phyloP scores from a whole-genome alignment of 2,329 filamentous ascomycete genomes.

The Ascochyta fabae region DNA sequence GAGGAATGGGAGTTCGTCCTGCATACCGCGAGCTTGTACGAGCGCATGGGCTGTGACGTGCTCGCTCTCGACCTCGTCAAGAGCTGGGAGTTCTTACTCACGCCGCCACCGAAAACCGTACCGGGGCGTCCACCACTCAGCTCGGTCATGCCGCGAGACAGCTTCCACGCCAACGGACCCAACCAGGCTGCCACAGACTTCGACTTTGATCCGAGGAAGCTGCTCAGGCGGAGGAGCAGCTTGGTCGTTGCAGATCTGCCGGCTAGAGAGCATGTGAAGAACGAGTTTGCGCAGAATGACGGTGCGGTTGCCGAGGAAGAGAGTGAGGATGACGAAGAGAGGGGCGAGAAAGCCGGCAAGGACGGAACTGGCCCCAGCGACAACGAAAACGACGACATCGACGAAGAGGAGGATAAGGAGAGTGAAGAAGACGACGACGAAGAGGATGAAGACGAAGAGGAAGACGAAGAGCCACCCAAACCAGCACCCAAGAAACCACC shows the following conservation, averaged over 20 bases:
- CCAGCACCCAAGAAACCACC: conserved; percentile 66
- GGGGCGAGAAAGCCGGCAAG: conserved; percentile 24
- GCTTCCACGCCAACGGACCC: conserved; percentile 26
- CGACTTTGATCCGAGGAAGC: conserved; percentile 66
- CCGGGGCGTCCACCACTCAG: conserved; percentile 31
- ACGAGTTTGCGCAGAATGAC: conserved; percentile 23
- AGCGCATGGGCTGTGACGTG: conserved; percentile 91
- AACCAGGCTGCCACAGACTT: conserved; percentile 37
- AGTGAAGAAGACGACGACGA: conserved; percentile 5
- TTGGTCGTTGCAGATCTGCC: conserved; percentile 80
- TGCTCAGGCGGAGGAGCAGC: conserved; percentile 75
- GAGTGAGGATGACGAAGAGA: conserved; percentile 41
- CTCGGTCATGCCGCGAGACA: conserved; percentile 35
- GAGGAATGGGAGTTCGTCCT: conserved; percentile 90
- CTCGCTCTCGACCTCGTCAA: conserved; percentile 84
- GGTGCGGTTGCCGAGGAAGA: conserved; percentile 34
- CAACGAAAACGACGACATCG: conserved; percentile 29
- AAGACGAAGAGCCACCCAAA: conserved; percentile 47
- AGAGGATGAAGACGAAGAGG: conserved; percentile 25
- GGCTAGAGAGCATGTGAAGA: conserved; percentile 31
- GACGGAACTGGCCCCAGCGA: conserved; percentile 23
- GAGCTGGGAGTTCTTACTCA: conserved; percentile 78
- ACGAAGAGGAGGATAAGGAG: neutral
- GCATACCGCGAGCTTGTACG: conserved; percentile 82
- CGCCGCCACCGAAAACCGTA: conserved; percentile 38